Conservation (phyloP, 768 basidiomycete genomes). For the Sporobolomyces phaffii region DNA sequence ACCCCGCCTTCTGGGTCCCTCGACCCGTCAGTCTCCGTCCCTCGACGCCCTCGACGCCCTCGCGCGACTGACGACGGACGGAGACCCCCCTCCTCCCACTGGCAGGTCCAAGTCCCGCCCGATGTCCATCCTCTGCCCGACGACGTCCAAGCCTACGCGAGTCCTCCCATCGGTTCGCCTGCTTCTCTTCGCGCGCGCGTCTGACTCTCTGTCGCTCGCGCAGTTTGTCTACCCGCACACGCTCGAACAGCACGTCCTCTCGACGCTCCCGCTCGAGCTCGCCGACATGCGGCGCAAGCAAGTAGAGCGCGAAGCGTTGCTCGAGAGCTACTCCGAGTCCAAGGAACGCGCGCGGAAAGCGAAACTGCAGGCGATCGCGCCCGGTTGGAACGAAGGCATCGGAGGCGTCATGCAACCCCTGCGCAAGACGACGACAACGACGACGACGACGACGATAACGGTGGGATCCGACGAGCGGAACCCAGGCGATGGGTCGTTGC, state of each 20-base stretch:
- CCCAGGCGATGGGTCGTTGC: neutral
- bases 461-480: slow-evolving; percentile 32
- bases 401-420: slow-evolving; percentile 59
- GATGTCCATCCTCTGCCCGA: slow-evolving; percentile 94
- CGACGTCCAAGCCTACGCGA: slow-evolving; percentile 78
- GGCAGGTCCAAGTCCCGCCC: slow-evolving; percentile 80
- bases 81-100: too few species aligned
- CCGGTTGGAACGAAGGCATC: slow-evolving; percentile 66
- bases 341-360: slow-evolving; percentile 53
- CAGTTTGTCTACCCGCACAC: slow-evolving; percentile 97
- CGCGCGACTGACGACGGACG: too few species aligned
- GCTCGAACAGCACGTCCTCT: slow-evolving; percentile 75
- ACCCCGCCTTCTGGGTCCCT: slow-evolving; percentile 81
- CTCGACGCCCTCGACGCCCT: neutral
- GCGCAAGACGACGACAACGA: neutral
- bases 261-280: slow-evolving; percentile 66
- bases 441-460: slow-evolving; percentile 40
- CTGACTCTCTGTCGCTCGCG: neutral
- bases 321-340: slow-evolving; percentile 62
- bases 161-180: too few species aligned
- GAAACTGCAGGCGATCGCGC: slow-evolving; percentile 68
- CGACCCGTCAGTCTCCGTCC: slow-evolving; percentile 55
- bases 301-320: slow-evolving; percentile 63
- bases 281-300: slow-evolving; percentile 61
- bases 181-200: too few species aligned